A percentile compares a stretch with the other conserved stretches of the same genome.
These are phyloP conservation scores for Lactarius pseudohatsudake DNA, from an alignment of 768 basidiomycete species.

Conservation along the genomic window DNA sequence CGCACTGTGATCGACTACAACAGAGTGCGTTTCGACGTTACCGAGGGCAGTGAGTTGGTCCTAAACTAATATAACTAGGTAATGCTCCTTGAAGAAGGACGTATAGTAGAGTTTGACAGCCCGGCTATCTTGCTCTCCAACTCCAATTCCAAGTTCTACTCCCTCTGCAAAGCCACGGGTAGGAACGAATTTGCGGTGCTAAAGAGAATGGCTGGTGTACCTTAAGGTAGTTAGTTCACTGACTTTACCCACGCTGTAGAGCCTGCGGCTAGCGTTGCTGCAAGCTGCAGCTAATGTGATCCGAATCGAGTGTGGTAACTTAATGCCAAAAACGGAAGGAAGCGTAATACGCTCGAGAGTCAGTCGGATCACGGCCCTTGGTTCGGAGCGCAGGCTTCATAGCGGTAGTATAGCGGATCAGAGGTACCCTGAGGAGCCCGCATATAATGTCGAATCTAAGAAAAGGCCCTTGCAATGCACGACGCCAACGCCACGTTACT, in stretches of 20 bases:
- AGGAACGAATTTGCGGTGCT: conserved; percentile 66
- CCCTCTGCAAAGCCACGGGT: conserved; percentile 72
- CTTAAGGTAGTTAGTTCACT: not conserved
- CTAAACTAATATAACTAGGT: conserved; percentile 44
- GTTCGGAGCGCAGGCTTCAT: not conserved
- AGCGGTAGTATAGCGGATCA: not conserved
- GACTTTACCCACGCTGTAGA: too few relatives aligned
- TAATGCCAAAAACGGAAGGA: too few relatives aligned
- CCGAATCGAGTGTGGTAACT: too few relatives aligned
- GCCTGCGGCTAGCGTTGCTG: too few relatives aligned
- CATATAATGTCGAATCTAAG: not conserved
- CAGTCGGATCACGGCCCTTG: not conserved
- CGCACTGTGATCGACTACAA: conserved; percentile 84
- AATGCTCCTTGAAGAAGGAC: conserved; percentile 75
- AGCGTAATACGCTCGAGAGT: too few relatives aligned
- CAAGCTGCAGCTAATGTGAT: too few relatives aligned
- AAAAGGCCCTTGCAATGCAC: not conserved
- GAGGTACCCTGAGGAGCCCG: not conserved
- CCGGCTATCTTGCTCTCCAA: conserved; percentile 59
- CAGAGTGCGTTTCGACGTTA: conserved; percentile 48
- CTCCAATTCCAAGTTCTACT: conserved; percentile 59
- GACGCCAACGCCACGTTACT: not conserved
- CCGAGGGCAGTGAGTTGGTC: not conserved
- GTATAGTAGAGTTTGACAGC: conserved; percentile 74
- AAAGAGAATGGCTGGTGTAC: conserved; percentile 59